Evolutionary conservation across 75 land plant species (phyloP).

Genomic region (Isoetes taiwanensis): DNA sequence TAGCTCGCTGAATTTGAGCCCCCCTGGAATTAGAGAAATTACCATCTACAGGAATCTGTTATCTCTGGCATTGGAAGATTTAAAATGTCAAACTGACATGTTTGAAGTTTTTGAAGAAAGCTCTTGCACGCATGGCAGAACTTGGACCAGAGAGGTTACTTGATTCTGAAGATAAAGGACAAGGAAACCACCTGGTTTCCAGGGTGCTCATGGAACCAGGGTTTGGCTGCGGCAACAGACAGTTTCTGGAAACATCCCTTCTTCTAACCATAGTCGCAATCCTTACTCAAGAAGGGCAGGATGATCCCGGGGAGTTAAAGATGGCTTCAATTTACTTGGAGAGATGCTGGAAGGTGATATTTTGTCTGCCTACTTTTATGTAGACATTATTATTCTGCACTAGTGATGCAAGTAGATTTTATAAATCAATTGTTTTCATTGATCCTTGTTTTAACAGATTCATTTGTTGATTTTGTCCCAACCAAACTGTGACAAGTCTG

Average conservation of each 20-base stretch:
- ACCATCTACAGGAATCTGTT: constrained; percentile 52
- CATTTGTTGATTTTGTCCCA: no score
- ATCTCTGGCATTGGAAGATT: constrained; percentile 28
- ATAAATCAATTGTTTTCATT: no score
- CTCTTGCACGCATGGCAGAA: constrained; percentile 36
- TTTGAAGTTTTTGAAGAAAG: constrained; percentile 41
- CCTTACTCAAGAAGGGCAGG: constrained; percentile 28
- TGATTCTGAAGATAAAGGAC: constrained; percentile 44
- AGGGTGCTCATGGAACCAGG: constrained; percentile 62
- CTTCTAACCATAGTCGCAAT: constrained; percentile 45
- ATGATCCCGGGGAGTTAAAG: constrained; percentile 21
- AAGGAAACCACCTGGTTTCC: constrained; percentile 75
- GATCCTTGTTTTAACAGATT: no score
- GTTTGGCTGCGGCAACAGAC: constrained; percentile 32
- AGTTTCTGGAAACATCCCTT: constrained; percentile 35
- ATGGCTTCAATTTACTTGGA: constrained; percentile 42
- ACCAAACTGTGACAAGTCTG: no score
- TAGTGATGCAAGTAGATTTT: no score
- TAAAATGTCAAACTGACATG: constrained; percentile 16
- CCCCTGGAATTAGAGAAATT: constrained; percentile 45
- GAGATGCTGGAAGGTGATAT: constrained; percentile 54
- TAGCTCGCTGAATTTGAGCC: constrained; percentile 34
- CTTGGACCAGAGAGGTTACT: constrained; percentile 49
- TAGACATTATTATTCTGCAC: no score
- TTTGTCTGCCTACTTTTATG: constrained; percentile 2